Conservation (phyloP, 345 rosid genomes). For the Eucalyptus tenuipes region DNA sequence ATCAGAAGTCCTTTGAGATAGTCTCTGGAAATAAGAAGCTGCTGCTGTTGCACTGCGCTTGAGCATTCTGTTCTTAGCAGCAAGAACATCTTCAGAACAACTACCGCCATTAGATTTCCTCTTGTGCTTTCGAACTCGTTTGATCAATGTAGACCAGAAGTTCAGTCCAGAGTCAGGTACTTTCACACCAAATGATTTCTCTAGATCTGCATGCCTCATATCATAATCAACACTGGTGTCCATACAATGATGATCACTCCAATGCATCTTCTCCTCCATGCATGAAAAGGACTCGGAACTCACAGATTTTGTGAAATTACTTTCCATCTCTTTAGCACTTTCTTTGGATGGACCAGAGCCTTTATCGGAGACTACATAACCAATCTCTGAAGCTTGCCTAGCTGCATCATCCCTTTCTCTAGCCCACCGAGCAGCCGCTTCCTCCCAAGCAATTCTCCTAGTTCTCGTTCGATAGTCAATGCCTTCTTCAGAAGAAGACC, state of each 20-base stretch:
- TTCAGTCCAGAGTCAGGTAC: slow-evolving; percentile 64
- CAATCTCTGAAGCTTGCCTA: slow-evolving; percentile 66
- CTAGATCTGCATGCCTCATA: slow-evolving; percentile 79
- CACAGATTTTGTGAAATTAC: slow-evolving; percentile 16
- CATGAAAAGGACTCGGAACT: slow-evolving; percentile 37
- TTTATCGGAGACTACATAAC: slow-evolving; percentile 49
- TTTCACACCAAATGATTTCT: slow-evolving; percentile 84
- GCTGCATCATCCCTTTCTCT: slow-evolving; percentile 63
- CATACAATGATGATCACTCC: slow-evolving; percentile 70
- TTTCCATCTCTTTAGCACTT: slow-evolving; percentile 25
- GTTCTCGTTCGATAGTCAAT: slow-evolving; percentile 84
- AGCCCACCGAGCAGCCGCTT: slow-evolving; percentile 40
- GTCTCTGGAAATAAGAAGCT: slow-evolving; percentile 41
- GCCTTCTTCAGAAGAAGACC: slow-evolving; percentile 76
- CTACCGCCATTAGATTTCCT: slow-evolving; percentile 42
- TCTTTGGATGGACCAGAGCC: slow-evolving; percentile 19
- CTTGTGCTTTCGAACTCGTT: slow-evolving; percentile 48
- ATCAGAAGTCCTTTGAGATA: slow-evolving; percentile 21
- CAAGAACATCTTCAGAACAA: slow-evolving; percentile 23
- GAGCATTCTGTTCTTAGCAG: slow-evolving; percentile 66
- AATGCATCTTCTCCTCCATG: slow-evolving; percentile 69
- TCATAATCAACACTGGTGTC: slow-evolving; percentile 76
- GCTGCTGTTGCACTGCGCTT: slow-evolving; percentile 76
- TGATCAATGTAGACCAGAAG: slow-evolving; percentile 48
- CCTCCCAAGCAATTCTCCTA: slow-evolving; percentile 74